Percentiles rank a stretch among this genome's conserved stretches.
Conservation (phyloP, 257 asterid genomes). For the Perilla frutescens region DNA sequence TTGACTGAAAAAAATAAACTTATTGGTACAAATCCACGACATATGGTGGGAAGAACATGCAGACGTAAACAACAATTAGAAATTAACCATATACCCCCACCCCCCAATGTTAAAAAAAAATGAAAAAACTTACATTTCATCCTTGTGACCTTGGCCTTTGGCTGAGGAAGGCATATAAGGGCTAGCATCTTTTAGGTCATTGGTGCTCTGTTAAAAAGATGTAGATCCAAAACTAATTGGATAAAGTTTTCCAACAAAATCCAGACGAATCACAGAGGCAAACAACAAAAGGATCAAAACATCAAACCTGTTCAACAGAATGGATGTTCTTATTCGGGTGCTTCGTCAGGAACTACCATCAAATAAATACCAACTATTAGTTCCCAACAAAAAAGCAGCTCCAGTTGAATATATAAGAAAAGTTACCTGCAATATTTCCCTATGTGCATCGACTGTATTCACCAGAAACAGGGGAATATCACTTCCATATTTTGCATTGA, state of each 20-base stretch:
- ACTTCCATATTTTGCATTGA: constrained; percentile 81
- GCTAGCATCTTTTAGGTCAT: constrained; percentile 43
- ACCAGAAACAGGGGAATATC: constrained; percentile 76
- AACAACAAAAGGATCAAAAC: constrained; percentile 30
- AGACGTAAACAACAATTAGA: not conserved
- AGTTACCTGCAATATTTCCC: constrained; percentile 67
- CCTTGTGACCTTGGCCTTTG: constrained; percentile 38
- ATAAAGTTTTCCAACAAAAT: constrained; percentile 21
- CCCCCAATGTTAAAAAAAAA: not conserved
- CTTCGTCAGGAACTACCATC: constrained; percentile 70
- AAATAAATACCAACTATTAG: constrained; percentile 42
- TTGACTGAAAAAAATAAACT: not conserved
- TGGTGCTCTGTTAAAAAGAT: constrained; percentile 49
- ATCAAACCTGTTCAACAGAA: constrained; percentile 65
- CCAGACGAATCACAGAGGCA: constrained; percentile 26
- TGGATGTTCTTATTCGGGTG: constrained; percentile 73
- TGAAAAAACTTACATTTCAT: constrained; percentile 56
- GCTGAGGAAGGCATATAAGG: constrained; percentile 36
- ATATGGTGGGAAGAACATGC: not conserved
- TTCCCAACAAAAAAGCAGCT: constrained; percentile 31
- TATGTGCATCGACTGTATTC: constrained; percentile 61
- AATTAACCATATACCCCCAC: constrained; percentile 12
- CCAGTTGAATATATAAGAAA: constrained; percentile 30
- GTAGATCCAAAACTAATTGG: constrained; percentile 30
- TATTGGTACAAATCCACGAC: not conserved